Evolutionary conservation across 2,329 filamentous ascomycete genomes (phyloP), one percentile per base, ranked within the genome.

Genomic region (Cercospora citrullina): DNA sequence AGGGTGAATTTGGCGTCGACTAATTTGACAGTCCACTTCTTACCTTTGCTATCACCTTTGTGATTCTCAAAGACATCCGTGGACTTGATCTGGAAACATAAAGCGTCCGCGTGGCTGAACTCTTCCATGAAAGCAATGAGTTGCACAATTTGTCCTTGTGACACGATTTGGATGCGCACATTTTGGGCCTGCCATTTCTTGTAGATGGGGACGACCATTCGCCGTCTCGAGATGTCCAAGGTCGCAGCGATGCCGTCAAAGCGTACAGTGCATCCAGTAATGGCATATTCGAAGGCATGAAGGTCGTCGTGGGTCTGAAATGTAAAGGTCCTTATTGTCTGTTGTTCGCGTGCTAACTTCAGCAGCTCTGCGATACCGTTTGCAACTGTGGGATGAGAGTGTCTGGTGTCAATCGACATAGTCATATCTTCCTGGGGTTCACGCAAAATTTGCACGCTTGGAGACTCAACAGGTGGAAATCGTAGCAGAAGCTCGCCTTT

Each of bases 1-100:
- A 97, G 82, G 3, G 92, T 90, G 75, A 97, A 97, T 78, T 97
- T 97, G 69, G 93, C 93, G 77, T 97, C 94, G 28, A 94, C 90
- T 70, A 97, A 87, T 77, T 90, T 91, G 66, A 97, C 81, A 7
- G 90, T 90, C 36, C 86, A 87, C 77, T 93, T 94, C 72, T 81
- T 82, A 57, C 74, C 71, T 63, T 75, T 76, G 63, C 75, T 75
- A 64, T 84, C 76, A 5, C 76, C 82, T 45, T 79, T 79, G 16
- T 77, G 74, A 62, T 79, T 86, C 80, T 97, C 93, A 74, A 94
- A 94, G 0, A 89, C 86, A 76, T 97, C 94, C 0, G 92, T 96
- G 7, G 89, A 88, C 79, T 94, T 94, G 68, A 97, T 85, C 31
- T 90, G 86, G 77, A 97, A 96, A 73, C 92, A 93, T 91, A 97